A percentile compares a stretch with the other conserved stretches of the same genome.
Conservation (phyloP, 2,329 filamentous ascomycete genomes). For the Thielaviopsis punctulata region DNA sequence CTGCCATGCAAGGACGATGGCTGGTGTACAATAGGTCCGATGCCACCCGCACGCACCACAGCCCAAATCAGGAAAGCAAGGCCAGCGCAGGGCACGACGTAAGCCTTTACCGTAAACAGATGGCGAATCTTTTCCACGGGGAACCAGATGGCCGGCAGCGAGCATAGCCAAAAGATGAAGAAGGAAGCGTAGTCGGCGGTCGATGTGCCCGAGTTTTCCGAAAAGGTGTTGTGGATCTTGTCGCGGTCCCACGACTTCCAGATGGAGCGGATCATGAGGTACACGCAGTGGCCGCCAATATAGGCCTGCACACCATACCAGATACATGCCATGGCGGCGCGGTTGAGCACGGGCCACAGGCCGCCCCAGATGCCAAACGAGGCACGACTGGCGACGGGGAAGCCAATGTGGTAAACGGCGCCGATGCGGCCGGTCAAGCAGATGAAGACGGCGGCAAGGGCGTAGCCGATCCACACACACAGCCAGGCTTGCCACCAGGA, state of each 20-base stretch:
- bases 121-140: conserved; percentile 79
- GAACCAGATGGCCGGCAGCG: conserved; percentile 73
- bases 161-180: conserved; percentile 71
- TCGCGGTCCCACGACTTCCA: conserved; percentile 50
- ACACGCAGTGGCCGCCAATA: conserved; percentile 72
- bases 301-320: conserved; percentile 80
- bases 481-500: conserved; percentile 88
- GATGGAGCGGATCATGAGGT: conserved; percentile 74
- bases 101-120: conserved; percentile 79
- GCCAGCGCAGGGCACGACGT: conserved; percentile 67
- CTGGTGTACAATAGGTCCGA: conserved; percentile 68
- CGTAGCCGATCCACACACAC: conserved; percentile 78
- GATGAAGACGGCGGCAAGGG: conserved; percentile 59
- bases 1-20: conserved; percentile 45
- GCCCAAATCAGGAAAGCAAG: conserved; percentile 80
- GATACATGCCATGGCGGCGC: conserved; percentile 72
- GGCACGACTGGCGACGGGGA: conserved; percentile 61
- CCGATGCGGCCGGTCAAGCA: conserved; percentile 68
- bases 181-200: conserved; percentile 67
- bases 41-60: conserved; percentile 60
- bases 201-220: conserved; percentile 46
- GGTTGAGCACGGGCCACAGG: conserved; percentile 77
- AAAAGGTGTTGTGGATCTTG: conserved; percentile 50
- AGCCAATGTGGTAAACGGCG: conserved; percentile 74
- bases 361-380: conserved; percentile 83